phyloP scores from a whole-genome alignment of 1,284 basidiomycete genomes.

The Puccinia horiana region DNA sequence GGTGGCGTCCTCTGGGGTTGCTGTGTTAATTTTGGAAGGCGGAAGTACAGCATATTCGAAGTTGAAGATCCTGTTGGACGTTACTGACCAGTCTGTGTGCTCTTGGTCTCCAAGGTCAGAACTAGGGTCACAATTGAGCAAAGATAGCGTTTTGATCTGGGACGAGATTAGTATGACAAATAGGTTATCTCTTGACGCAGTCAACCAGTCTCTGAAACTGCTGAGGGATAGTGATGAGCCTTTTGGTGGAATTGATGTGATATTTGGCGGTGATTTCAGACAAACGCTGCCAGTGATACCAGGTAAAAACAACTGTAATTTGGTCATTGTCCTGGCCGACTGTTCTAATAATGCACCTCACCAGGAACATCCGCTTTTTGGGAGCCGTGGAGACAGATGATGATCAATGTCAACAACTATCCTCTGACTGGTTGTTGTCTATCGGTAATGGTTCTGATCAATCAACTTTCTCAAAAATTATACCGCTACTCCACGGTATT shows the following conservation, averaged over 20 bases:
- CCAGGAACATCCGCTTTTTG: not conserved
- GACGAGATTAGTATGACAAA: conserved; percentile 10
- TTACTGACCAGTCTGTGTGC: not conserved
- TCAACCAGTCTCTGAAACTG: not conserved
- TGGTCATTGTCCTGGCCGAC: not conserved
- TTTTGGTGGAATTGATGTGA: not conserved
- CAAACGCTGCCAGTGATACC: conserved; percentile 11
- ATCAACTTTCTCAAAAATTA: too few relatives aligned
- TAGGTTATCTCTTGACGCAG: not conserved
- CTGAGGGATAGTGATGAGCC: not conserved
- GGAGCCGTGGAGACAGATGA: not conserved
- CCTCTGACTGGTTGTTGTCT: not conserved
- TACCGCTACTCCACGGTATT: too few relatives aligned
- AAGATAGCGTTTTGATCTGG: not conserved
- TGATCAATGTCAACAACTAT: not conserved
- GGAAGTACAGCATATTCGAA: not conserved
- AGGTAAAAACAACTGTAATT: not conserved
- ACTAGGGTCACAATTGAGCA: not conserved
- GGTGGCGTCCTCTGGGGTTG: not conserved
- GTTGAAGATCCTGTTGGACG: not conserved
- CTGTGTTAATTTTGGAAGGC: not conserved
- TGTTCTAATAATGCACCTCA: not conserved
- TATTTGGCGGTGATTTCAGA: conserved; percentile 19
- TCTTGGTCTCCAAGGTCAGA: not conserved
- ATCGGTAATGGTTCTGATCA: not conserved